phyloP scores from a whole-genome alignment of 805 yeast species.

The Myxozyma sirexii region DNA sequence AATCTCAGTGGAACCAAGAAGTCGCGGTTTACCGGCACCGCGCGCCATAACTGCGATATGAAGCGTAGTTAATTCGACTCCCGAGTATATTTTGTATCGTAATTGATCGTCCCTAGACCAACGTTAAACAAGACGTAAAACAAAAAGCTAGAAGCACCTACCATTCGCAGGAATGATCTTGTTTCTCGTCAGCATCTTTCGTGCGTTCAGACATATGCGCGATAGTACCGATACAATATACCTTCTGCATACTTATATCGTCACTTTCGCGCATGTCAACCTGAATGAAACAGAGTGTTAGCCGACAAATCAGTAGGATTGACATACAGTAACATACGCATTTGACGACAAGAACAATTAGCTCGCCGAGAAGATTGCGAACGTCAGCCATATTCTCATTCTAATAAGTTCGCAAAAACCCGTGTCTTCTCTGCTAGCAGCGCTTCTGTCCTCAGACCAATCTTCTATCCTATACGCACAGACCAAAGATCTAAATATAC shows the following conservation, averaged over 20 bases:
- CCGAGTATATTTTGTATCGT: neutral
- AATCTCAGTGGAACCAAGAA: neutral
- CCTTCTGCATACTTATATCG: neutral
- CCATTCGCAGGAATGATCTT: neutral
- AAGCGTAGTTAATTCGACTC: neutral
- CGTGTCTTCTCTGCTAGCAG: too few relatives aligned
- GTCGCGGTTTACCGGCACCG: neutral
- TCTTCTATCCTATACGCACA: too few relatives aligned
- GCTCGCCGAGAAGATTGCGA: neutral
- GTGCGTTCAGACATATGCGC: neutral
- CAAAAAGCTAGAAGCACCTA: neutral
- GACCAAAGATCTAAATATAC: too few relatives aligned
- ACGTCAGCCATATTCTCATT: neutral
- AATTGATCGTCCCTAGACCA: constrained; percentile 1
- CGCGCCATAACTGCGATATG: neutral
- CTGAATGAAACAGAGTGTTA: neutral
- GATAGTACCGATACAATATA: constrained; percentile 4
- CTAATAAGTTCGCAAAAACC: too few relatives aligned
- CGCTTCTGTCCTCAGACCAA: too few relatives aligned
- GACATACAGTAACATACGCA: neutral
- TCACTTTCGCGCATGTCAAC: neutral
- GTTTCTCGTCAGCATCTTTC: neutral
- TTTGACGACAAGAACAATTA: neutral
- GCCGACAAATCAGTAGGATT: neutral
- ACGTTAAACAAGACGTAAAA: neutral